A percentile compares a stretch with the other conserved stretches of the same genome.
phyloP scores from a whole-genome alignment of 495 filamentous ascomycete species.

The Podospora bellae-mahoneyi region DNA sequence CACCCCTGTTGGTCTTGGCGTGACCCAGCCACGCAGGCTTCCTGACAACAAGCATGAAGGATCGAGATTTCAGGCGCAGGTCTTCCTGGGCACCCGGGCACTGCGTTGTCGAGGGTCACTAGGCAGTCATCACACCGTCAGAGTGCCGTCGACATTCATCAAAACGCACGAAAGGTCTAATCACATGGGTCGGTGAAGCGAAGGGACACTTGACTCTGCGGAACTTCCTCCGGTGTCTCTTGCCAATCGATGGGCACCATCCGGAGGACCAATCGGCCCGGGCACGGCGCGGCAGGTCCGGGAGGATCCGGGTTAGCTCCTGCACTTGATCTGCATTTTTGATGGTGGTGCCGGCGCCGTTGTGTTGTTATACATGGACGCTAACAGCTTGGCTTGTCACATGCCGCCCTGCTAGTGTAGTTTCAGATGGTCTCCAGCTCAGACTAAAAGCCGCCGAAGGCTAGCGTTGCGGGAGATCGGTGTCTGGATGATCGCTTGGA shows the following conservation, averaged over 20 bases:
- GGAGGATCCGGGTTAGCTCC: constrained; percentile 21
- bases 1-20: not conserved
- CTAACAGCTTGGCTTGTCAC: constrained; percentile 3
- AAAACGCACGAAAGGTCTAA: not conserved
- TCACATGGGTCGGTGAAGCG: not conserved
- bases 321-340: not conserved
- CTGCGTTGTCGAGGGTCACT: not conserved
- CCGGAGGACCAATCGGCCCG: not conserved
- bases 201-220: not conserved
- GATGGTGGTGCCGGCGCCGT: not conserved
- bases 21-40: not conserved
- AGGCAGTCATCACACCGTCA: not conserved
- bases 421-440: not conserved
- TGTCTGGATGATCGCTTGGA: not conserved
- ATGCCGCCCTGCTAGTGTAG: constrained; percentile 5
- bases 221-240: not conserved
- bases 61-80: constrained; percentile 5
- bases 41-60: not conserved
- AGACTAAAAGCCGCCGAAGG: not conserved
- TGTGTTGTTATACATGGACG: not conserved
- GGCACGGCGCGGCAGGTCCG: constrained; percentile 11
- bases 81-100: not conserved
- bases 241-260: not conserved
- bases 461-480: constrained; percentile 12
- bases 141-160: not conserved